Percentiles rank a stretch among this genome's conserved stretches.
These are phyloP conservation scores for Filobasidium wieringae DNA, from an alignment of 768 basidiomycete species.

Conservation along the genomic window DNA sequence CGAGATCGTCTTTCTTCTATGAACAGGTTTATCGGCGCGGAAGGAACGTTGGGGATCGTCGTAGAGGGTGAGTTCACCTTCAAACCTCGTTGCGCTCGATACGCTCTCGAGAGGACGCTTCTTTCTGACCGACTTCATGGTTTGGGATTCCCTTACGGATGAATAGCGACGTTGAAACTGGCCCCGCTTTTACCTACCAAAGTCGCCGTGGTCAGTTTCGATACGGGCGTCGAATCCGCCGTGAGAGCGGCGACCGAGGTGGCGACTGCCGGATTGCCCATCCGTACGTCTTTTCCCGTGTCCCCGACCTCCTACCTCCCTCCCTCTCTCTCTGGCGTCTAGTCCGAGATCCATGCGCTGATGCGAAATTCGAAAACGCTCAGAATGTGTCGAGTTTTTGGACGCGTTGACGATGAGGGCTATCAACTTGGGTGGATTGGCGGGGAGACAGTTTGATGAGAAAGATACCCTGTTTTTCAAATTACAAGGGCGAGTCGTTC, in stretches of 20 bases:
- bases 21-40: conserved; percentile 64
- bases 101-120: too few relatives aligned
- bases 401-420: conserved; percentile 70
- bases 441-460: conserved; percentile 47
- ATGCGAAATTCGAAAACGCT: too few relatives aligned
- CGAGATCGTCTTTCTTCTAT: too few relatives aligned
- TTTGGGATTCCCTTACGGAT: background rate
- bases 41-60: conserved; percentile 81
- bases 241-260: conserved; percentile 73
- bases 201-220: conserved; percentile 81
- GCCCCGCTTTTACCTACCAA: conserved; percentile 69
- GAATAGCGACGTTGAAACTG: conserved; percentile 63
- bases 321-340: background rate
- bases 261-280: conserved; percentile 54
- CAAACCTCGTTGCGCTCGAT: background rate
- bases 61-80: conserved; percentile 52
- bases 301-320: background rate
- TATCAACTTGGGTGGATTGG: conserved; percentile 11
- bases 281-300: conserved; percentile 54
- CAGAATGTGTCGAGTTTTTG: conserved; percentile 78
- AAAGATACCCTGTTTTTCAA: conserved; percentile 82
- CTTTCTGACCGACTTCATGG: background rate
- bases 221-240: conserved; percentile 56
- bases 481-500: conserved; percentile 57
- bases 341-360: background rate